phyloP scores from a whole-genome alignment of 179 eudicot species.

The Silene vulgaris region DNA sequence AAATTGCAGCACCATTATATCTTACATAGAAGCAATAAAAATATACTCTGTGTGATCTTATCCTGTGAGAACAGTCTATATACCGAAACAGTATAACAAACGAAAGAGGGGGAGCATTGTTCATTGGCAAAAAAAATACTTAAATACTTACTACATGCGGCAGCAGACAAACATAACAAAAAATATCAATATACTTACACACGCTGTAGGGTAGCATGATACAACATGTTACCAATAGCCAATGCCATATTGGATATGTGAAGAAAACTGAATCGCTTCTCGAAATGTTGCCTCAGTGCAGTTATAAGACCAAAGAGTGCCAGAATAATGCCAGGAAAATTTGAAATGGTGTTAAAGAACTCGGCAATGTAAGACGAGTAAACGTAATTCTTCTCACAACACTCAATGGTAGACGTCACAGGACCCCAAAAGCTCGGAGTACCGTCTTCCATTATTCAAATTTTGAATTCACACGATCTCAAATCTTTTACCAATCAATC shows the following conservation, averaged over 20 bases:
- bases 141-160: background rate
- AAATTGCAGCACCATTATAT: no score
- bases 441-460: background rate
- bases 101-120: background rate
- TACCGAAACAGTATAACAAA: background rate
- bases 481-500: background rate
- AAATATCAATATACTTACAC: slow-evolving; percentile 35
- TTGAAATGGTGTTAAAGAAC: slow-evolving; percentile 50
- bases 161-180: background rate
- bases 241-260: slow-evolving; percentile 48
- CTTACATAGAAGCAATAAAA: no score
- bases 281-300: slow-evolving; percentile 48
- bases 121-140: background rate
- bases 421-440: slow-evolving; percentile 53
- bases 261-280: slow-evolving; percentile 50
- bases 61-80: background rate
- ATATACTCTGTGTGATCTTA: no score
- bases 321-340: slow-evolving; percentile 41
- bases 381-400: slow-evolving; percentile 49
- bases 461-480: background rate
- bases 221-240: slow-evolving; percentile 52
- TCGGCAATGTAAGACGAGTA: slow-evolving; percentile 49
- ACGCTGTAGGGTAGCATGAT: slow-evolving; percentile 49
- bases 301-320: slow-evolving; percentile 47
- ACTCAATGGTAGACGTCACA: slow-evolving; percentile 49